Conservation (phyloP, 1,284 basidiomycete genomes). For the Hymenochaete sp. region DNA sequence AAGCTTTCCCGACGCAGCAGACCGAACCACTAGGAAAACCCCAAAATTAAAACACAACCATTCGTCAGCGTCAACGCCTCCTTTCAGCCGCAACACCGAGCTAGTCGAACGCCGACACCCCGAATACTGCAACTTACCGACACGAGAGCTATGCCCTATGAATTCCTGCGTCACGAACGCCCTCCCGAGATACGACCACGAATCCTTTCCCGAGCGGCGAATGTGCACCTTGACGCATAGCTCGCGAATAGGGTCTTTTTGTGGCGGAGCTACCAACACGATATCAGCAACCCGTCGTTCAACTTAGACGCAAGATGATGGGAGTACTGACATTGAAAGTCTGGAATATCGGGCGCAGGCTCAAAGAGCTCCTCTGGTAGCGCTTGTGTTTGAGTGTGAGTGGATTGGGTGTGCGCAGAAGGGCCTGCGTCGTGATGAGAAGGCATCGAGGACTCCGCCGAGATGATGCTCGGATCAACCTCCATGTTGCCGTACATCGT, state of each 20-base stretch:
- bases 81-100: conserved; percentile 2
- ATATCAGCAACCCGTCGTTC: conserved; percentile 22
- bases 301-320: not conserved
- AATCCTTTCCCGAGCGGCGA: conserved; percentile 63
- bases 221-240: conserved; percentile 79
- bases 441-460: conserved; percentile 4
- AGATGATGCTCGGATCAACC: conserved; percentile 11
- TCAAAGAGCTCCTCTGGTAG: conserved; percentile 9
- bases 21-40: conserved; percentile 49
- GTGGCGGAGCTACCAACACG: conserved; percentile 20
- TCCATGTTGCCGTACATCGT: conserved; percentile 13
- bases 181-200: conserved; percentile 73
- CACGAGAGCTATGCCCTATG: conserved; percentile 60
- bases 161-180: conserved; percentile 66
- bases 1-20: conserved; percentile 54
- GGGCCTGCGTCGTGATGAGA: conserved; percentile 8
- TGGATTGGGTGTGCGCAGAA: conserved; percentile 1
- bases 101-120: conserved; percentile 1
- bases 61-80: too few relatives aligned
- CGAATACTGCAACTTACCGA: conserved; percentile 42
- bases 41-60: conserved; percentile 4
- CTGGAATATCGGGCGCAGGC: conserved; percentile 6
- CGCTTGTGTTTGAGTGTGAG: not conserved
- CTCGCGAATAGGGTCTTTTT: conserved; percentile 57
- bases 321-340: conserved; percentile 8